Base-by-base conservation (phyloP, 345 rosid species). In the Noccaea bulbosa region DNA sequence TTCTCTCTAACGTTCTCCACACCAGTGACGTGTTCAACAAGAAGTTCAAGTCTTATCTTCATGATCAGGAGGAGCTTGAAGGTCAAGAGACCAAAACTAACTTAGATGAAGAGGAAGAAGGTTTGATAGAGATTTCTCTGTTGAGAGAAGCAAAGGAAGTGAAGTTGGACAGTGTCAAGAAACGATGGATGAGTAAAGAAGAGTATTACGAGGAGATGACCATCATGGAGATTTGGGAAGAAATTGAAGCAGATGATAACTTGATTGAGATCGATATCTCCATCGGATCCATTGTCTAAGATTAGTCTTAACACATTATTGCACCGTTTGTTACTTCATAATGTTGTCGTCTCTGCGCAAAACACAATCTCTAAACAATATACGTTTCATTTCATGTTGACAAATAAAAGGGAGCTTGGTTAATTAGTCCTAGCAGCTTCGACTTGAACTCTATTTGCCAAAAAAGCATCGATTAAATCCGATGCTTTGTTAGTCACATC, bases 221-320 rank as follows among this genome's bases (percentile, higher is more conserved):
- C 38, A 62, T 77, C 33, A 69, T 59, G 79, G 87, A 90, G 65
- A 55, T 79, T 5, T 57, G 75, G 48, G 82, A 78, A 76, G 89
- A 88, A 38, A 65, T 78, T 65, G 97, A 85, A 58, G 62, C 67
- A 20, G 97, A 91, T 45, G 95, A 87, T 16, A 86, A 84, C 65
- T 70, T 91, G 68, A 84, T 91, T 68, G 97, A 91, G 71, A 85
- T 91, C 70, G 92, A 91, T 74, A 86, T 91, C 66, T 83, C 88
- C 11, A 74, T 74, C 65, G 83, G 92, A 8, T 88, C 88, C 47
- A 87, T 82, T 62, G 53, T 69, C 41, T 74, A n/a, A 43, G 56
- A 67, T 59, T 44, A 11, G 2, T 11, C 16, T 17, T 39, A 12
- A 32, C 16, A 22, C 24, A 32, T 34, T 41, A 30, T 8, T 27